phyloP scores from a whole-genome alignment of 2,329 filamentous ascomycete genomes.

The Penicillium sp. region DNA sequence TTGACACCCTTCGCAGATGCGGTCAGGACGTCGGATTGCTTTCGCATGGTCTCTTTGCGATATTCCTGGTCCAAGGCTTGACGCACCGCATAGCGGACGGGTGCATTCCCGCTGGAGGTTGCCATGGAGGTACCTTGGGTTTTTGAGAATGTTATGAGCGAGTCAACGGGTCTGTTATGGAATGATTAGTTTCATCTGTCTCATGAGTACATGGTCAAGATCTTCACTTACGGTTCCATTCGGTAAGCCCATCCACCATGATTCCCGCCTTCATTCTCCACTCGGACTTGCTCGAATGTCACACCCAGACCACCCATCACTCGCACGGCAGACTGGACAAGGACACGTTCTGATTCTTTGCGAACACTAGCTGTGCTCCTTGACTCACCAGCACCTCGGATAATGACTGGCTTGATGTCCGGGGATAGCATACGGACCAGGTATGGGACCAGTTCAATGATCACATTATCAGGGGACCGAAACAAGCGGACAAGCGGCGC shows the following conservation, averaged over 20 bases:
- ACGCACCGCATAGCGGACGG: conserved; percentile 86
- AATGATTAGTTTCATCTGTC: conserved; percentile 5
- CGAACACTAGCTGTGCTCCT: conserved; percentile 78
- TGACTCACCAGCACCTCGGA: conserved; percentile 67
- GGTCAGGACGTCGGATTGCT: conserved; percentile 61
- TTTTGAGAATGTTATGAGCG: conserved; percentile 65
- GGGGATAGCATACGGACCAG: conserved; percentile 81
- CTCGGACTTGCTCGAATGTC: conserved; percentile 73
- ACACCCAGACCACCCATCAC: conserved; percentile 83
- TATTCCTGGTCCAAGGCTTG: conserved; percentile 93
- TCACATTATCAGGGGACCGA: conserved; percentile 73
- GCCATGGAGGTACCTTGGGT: conserved; percentile 43
- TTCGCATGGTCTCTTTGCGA: conserved; percentile 67
- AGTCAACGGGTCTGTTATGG: conserved; percentile 64
- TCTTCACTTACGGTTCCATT: conserved; percentile 79
- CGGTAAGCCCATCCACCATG: conserved; percentile 78
- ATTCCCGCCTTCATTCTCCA: conserved; percentile 66
- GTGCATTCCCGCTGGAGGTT: conserved; percentile 59
- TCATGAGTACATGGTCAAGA: too few species aligned
- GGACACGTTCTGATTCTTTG: conserved; percentile 77
- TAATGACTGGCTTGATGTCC: conserved; percentile 85
- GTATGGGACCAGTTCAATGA: conserved; percentile 81
- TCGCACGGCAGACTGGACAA: conserved; percentile 76
- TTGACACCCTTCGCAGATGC: conserved; percentile 28
- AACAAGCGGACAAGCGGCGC: conserved; percentile 74